Percentiles rank a stretch among this genome's conserved stretches.
These are phyloP conservation scores for Larix kaempferi DNA, from an alignment of 75 land plant species.

Conservation along the genomic window DNA sequence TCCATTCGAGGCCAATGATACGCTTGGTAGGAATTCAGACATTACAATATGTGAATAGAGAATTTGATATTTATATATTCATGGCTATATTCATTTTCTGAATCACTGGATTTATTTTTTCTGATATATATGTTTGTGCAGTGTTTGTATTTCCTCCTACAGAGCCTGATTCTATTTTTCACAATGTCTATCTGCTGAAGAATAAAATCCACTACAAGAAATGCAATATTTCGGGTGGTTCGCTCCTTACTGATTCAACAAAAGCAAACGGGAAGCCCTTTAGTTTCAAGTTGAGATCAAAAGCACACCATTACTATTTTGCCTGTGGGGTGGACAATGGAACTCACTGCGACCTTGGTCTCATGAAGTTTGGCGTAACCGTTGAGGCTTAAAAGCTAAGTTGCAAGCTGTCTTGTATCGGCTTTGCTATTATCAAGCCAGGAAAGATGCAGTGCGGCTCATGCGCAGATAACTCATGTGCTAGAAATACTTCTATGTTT, in stretches of 20 bases:
- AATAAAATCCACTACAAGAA: not conserved
- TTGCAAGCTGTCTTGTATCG: not conserved
- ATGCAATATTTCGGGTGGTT: not conserved
- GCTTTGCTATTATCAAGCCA: not conserved
- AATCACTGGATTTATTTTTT: no score
- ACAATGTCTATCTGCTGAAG: constrained; percentile 14
- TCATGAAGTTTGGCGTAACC: constrained; percentile 14
- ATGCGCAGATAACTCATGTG: no score
- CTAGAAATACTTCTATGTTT: no score
- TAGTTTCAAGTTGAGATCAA: constrained; percentile 2
- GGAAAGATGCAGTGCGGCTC: constrained; percentile 7
- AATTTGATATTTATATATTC: not conserved
- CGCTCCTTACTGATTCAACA: constrained; percentile 6
- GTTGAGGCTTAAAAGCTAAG: not conserved
- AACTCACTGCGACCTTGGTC: constrained; percentile 17
- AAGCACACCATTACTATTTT: constrained; percentile 4
- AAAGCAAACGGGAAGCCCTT: constrained; percentile 6
- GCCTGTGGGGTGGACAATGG: constrained; percentile 19
- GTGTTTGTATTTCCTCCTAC: constrained; percentile 8
- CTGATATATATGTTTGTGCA: not conserved
- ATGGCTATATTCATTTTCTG: no score
- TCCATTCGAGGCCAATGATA: constrained; percentile 5
- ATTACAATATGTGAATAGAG: not conserved
- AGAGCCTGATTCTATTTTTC: not conserved
- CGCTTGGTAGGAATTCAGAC: constrained; percentile 9